These are phyloP conservation scores for Chenopodium berlandieri DNA, from an alignment of 148 eudicot genomes.

Conservation along the genomic window DNA sequence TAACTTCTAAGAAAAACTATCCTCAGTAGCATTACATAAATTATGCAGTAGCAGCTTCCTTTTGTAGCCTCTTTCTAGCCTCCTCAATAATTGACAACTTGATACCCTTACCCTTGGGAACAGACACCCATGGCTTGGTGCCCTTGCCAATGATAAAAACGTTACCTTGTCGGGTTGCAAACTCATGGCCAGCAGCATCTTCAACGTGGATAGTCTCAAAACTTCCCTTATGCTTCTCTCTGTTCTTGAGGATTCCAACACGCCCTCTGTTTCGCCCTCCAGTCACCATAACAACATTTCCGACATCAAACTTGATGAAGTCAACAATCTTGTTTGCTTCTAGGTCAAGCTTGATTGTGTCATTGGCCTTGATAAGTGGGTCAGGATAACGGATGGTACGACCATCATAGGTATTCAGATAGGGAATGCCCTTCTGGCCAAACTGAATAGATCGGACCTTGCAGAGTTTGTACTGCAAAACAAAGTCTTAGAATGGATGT, in stretches of 20 bases:
- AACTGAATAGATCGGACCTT: conserved; percentile 56
- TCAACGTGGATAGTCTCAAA: conserved; percentile 62
- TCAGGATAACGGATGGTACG: conserved; percentile 59
- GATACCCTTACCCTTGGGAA: conserved; percentile 68
- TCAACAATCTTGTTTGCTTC: conserved; percentile 48
- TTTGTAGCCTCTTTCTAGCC: conserved; percentile 37
- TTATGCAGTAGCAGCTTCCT: conserved; percentile 20
- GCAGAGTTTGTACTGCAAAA: conserved; percentile 57
- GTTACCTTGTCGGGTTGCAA: conserved; percentile 60
- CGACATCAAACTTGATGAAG: conserved; percentile 55
- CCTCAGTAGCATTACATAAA: neutral
- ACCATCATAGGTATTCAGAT: conserved; percentile 59
- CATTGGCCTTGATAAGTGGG: conserved; percentile 56
- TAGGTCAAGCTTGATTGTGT: conserved; percentile 55
- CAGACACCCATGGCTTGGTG: conserved; percentile 57
- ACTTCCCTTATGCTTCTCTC: conserved; percentile 66
- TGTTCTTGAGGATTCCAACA: conserved; percentile 56
- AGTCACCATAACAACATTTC: conserved; percentile 60
- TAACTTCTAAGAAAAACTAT: neutral
- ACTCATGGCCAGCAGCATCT: conserved; percentile 60
- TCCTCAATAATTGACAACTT: conserved; percentile 59
- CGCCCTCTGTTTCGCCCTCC: conserved; percentile 66
- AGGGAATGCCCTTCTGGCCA: conserved; percentile 59
- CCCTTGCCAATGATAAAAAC: conserved; percentile 56
- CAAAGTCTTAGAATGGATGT: neutral